Conservation (phyloP, 169 alveolate species). For the Eimeria tenella region DNA sequence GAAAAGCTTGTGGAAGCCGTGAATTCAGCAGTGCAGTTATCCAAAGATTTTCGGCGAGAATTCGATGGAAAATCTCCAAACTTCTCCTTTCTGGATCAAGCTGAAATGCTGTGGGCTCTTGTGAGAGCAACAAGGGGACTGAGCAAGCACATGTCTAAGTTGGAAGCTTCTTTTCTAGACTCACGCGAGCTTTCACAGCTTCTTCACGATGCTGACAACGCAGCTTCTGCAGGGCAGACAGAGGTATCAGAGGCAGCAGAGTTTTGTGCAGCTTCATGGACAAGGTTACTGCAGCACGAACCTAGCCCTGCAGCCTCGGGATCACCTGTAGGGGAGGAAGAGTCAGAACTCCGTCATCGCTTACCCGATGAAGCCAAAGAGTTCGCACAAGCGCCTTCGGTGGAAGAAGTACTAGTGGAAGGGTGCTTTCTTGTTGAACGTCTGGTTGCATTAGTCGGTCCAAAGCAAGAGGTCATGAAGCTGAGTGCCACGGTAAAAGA, state of each 20-base stretch:
- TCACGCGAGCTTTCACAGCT: background rate
- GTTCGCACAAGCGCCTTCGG: background rate
- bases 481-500: background rate
- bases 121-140: background rate
- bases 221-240: background rate
- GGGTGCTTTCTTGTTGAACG: no score
- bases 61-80: background rate
- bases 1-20: background rate
- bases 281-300: background rate
- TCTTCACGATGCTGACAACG: background rate
- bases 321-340: no score
- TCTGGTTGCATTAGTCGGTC: background rate
- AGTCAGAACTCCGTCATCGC: background rate
- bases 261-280: background rate
- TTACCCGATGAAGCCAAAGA: background rate
- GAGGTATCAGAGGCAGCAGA: background rate
- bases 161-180: background rate
- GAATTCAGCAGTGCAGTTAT: background rate
- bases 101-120: background rate
- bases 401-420: background rate
- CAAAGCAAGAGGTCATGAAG: no score
- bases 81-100: background rate
- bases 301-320: no score
- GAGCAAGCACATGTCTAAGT: background rate
- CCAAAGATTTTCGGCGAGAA: background rate